phyloP scores from a whole-genome alignment of 306 rosid genomes.

The Casuarina glauca region DNA sequence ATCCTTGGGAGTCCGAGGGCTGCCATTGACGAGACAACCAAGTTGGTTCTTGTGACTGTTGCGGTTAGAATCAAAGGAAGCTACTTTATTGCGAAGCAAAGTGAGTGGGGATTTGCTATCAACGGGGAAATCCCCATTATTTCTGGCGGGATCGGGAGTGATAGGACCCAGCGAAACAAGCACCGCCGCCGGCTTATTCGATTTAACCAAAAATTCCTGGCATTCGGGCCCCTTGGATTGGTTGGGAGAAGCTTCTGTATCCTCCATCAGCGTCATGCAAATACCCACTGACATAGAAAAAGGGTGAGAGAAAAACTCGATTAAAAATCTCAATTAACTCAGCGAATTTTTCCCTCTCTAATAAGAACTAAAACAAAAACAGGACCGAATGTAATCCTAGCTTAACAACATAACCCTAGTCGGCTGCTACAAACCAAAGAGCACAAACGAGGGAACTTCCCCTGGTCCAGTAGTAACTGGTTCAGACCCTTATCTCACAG shows the following conservation, averaged over 20 bases:
- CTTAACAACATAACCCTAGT: background rate
- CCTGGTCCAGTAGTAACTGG: no score
- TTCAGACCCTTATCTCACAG: no score
- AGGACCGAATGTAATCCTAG: background rate
- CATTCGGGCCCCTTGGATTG: conserved; percentile 21
- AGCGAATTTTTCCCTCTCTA: background rate
- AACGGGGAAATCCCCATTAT: conserved; percentile 51
- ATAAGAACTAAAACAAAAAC: background rate
- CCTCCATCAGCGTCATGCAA: conserved; percentile 42
- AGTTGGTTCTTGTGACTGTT: conserved; percentile 11
- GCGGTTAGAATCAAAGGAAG: conserved; percentile 22
- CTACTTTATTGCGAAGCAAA: conserved; percentile 35
- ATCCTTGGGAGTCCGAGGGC: conserved; percentile 68
- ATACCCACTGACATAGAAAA: conserved; percentile 6
- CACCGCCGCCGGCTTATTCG: conserved; percentile 3
- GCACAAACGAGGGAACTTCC: no score
- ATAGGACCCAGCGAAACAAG: conserved; percentile 47
- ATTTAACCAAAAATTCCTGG: conserved; percentile 8
- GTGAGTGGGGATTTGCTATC: conserved; percentile 45
- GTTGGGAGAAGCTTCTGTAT: conserved; percentile 37
- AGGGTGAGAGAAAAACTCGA: background rate
- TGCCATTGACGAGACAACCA: conserved; percentile 22
- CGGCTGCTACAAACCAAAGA: background rate
- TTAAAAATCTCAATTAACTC: background rate
- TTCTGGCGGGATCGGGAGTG: conserved; percentile 60